Evolutionary conservation across 2,329 filamentous ascomycete genomes (phyloP), one percentile per base, ranked within the genome.

Genomic region (Venturia asperata): DNA sequence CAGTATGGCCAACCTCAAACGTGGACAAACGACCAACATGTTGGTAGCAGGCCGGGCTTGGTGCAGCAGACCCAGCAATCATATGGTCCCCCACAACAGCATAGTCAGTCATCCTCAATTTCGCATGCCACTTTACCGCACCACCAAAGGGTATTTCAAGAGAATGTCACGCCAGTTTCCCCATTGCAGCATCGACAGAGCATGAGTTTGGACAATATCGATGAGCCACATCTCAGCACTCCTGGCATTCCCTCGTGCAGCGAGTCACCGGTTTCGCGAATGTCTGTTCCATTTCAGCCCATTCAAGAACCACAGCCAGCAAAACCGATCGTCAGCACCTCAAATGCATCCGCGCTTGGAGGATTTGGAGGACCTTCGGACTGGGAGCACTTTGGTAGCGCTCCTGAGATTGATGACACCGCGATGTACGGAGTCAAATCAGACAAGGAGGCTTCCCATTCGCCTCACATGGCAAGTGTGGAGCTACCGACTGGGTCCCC

Each of bases 321-420:
- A 45, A 66, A 55, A 42, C 45, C 60, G 41, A 27, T 45, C 27
- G 30, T 47, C 4, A 60, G 47, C 24, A 30, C 43, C 5, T 21
- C 65, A 24, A 39, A 42, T 15, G 43, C 63, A 39, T 66, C 52
- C 37, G 65, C 55, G 10, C 52, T 66, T 15, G 52, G 62, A 5
- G 65, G 56, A 34, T 67, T 52, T 58, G 66, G 61, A 19, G 66
- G 60, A 19, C 65, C 66, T 5, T 67, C 66, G 21, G 66, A 67
- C 39, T 67, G 66, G 66, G 62, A 66, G 42, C 63, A 66, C 24
- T 66, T 68, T 37, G 67, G 63, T 10, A 67, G 61, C 7, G 69
- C 64, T 9, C 72, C 71, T n/a, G 74, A 75, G 55, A 70, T 75
- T 42, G 74, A 76, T 45, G 74, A 76, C 52, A 73, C 74, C 42